Conservation (phyloP, 768 basidiomycete species). For the Mrakia gelida region DNA sequence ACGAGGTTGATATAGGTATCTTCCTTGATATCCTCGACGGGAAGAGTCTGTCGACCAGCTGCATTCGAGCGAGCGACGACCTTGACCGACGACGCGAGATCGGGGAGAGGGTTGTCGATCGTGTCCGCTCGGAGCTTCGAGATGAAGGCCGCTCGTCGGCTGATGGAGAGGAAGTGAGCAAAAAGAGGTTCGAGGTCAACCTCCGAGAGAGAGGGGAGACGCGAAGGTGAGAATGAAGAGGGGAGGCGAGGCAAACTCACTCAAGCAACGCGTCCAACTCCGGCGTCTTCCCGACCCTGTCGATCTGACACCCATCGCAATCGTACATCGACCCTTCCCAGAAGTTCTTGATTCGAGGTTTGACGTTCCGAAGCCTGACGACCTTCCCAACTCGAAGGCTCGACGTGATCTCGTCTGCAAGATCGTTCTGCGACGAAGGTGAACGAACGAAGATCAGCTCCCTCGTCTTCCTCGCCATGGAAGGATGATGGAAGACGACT, state of each 20-base stretch:
- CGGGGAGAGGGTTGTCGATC: neutral
- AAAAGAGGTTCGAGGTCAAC: neutral
- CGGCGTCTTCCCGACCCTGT: neutral
- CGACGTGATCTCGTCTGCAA: neutral
- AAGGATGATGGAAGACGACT: no score
- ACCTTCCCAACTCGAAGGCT: neutral
- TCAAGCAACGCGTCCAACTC: neutral
- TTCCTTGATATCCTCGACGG: neutral
- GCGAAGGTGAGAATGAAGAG: neutral
- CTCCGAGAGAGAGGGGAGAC: neutral
- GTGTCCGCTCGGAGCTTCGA: neutral
- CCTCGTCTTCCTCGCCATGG: no score
- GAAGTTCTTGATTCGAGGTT: neutral
- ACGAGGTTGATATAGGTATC: neutral
- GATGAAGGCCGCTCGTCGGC: neutral
- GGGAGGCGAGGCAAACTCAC: neutral
- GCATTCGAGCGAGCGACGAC: neutral
- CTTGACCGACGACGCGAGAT: neutral
- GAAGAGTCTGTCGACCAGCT: neutral
- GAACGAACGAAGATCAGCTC: neutral
- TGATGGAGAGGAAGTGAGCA: neutral
- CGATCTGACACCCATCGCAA: neutral
- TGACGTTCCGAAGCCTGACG: neutral
- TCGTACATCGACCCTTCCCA: slow-evolving; percentile 10
- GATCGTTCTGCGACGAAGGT: neutral